A percentile compares a stretch with the other conserved stretches of the same genome.
phyloP scores from a whole-genome alignment of 2,329 filamentous ascomycete species.

The Pestalotiopsis fici region DNA sequence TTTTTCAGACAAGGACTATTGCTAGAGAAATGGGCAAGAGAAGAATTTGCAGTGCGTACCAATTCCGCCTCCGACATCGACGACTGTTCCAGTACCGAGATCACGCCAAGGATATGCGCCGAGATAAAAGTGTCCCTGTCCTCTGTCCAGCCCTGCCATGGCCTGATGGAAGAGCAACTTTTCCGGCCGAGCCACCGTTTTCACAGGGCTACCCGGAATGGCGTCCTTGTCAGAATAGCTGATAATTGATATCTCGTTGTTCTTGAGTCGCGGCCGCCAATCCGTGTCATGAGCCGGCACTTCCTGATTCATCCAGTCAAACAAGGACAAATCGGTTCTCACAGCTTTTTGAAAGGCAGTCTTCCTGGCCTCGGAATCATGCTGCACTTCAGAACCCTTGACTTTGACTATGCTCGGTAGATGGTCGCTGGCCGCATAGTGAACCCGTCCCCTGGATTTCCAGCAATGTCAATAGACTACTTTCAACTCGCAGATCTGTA shows the following conservation, averaged over 20 bases:
- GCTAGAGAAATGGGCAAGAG: neutral
- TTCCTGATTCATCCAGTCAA: neutral
- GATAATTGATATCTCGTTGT: neutral
- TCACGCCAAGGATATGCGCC: neutral
- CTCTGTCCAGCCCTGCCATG: neutral
- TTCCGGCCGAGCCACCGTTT: neutral
- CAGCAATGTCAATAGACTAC: neutral
- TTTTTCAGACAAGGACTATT: neutral
- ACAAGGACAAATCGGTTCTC: neutral
- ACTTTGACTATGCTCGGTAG: neutral
- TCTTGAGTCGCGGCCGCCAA: neutral
- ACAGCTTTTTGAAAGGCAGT: neutral
- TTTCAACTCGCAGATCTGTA: neutral
- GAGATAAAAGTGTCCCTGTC: neutral
- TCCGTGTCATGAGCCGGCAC: neutral
- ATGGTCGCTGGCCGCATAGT: conserved; percentile 3
- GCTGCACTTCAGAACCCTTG: neutral
- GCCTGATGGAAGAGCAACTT: neutral
- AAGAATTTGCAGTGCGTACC: neutral
- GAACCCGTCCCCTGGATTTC: neutral
- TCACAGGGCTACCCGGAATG: neutral
- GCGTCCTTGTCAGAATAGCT: neutral
- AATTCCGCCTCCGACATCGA: neutral
- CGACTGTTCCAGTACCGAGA: neutral
- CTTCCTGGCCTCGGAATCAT: neutral